Evolutionary conservation across 2,329 filamentous ascomycete genomes (phyloP).

Genomic region (Aspergillus fischeri): DNA sequence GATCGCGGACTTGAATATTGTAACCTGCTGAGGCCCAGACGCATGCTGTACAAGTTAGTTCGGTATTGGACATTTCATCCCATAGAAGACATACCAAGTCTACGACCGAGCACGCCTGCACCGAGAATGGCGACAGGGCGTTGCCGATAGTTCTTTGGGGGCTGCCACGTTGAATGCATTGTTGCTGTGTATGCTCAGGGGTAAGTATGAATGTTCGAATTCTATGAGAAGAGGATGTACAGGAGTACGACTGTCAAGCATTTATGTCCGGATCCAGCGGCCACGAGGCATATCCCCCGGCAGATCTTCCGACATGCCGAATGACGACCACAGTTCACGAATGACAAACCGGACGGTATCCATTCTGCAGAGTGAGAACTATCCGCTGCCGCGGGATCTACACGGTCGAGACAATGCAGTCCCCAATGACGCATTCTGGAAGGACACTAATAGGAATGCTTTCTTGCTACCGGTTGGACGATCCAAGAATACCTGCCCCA

Average conservation of each 20-base stretch:
- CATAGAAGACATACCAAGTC: constrained; percentile 28
- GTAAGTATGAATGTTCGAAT: no score
- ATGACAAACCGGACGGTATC: not conserved
- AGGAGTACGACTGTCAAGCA: not conserved
- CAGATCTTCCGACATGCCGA: not conserved
- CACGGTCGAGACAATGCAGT: no score
- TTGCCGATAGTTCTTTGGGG: constrained; percentile 24
- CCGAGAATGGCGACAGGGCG: constrained; percentile 42
- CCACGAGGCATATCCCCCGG: not conserved
- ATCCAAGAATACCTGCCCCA: no score
- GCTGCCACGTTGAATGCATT: constrained; percentile 20
- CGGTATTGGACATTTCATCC: not conserved
- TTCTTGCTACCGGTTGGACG: not conserved
- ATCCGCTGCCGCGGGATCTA: not conserved
- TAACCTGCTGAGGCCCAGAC: constrained; percentile 33
- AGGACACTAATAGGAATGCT: not conserved
- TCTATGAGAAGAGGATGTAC: no score
- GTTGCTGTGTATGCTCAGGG: not conserved
- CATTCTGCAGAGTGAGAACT: not conserved
- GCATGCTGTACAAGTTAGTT: constrained; percentile 16
- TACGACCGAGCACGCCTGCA: constrained; percentile 40
- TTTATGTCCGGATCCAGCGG: not conserved
- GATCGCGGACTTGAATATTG: constrained; percentile 26
- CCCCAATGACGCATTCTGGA: not conserved
- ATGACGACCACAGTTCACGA: not conserved